These are phyloP conservation scores for Cydonia oblonga DNA, from an alignment of 331 rosid genomes.

Conservation along the genomic window DNA sequence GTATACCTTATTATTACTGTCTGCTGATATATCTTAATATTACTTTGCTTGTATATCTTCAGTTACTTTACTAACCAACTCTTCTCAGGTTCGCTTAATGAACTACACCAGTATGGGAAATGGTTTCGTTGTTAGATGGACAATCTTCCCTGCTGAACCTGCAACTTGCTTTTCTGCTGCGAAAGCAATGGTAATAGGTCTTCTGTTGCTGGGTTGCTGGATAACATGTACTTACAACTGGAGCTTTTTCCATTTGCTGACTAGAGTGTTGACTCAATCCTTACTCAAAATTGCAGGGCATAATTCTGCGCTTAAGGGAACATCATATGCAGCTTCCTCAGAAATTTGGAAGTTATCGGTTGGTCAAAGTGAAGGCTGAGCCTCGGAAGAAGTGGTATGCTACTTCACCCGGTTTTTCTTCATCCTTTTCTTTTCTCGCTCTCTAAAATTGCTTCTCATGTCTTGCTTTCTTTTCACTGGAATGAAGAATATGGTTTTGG, in stretches of 20 bases:
- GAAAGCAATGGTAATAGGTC: slow-evolving; percentile 27
- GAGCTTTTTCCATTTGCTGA: not conserved
- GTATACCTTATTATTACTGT: not conserved
- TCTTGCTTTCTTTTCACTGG: not conserved
- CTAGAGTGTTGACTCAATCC: not conserved
- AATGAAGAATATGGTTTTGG: not conserved
- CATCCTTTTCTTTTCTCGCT: not conserved
- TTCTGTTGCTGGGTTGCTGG: not conserved
- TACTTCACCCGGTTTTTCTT: not conserved
- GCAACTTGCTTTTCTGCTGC: slow-evolving; percentile 20
- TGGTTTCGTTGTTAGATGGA: slow-evolving; percentile 20
- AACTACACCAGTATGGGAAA: slow-evolving; percentile 22
- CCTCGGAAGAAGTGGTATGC: slow-evolving; percentile 26
- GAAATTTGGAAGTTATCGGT: slow-evolving; percentile 35
- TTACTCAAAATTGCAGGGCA: slow-evolving; percentile 13
- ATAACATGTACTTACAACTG: not conserved
- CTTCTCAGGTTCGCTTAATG: slow-evolving; percentile 28
- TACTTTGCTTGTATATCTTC: not conserved
- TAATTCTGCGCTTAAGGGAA: slow-evolving; percentile 24
- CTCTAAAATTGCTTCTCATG: not conserved
- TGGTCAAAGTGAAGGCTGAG: slow-evolving; percentile 27
- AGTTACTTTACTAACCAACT: not conserved
- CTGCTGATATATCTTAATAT: not conserved
- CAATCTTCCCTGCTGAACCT: slow-evolving; percentile 23
- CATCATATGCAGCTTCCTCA: slow-evolving; percentile 35